phyloP scores from a whole-genome alignment of 1,139 yeast genomes.

The Lodderomyces oxycetoniae region DNA sequence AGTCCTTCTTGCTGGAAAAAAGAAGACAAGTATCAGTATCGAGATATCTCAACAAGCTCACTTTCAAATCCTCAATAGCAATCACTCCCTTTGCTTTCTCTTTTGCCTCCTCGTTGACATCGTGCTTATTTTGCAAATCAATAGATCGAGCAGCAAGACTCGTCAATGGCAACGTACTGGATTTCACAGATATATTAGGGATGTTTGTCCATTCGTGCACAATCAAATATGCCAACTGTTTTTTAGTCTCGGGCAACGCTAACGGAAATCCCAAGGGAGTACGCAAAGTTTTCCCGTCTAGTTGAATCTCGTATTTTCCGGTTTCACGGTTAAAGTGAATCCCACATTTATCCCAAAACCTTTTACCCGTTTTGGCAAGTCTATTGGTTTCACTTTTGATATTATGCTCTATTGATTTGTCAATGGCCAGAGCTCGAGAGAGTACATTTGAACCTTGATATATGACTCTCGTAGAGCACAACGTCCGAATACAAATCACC shows the following conservation, averaged over 20 bases:
- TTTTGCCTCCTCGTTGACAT: slow-evolving; percentile 14
- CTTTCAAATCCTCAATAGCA: slow-evolving; percentile 50
- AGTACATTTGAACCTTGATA: no score
- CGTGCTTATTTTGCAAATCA: slow-evolving; percentile 46
- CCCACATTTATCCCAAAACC: slow-evolving; percentile 82
- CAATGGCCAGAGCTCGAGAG: no score
- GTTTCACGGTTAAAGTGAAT: slow-evolving; percentile 30
- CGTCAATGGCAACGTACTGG: slow-evolving; percentile 80
- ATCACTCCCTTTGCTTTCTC: slow-evolving; percentile 42
- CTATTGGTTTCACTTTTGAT: slow-evolving; percentile 61
- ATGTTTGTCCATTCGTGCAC: slow-evolving; percentile 86
- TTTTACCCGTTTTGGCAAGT: slow-evolving; percentile 62
- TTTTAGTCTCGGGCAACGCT: slow-evolving; percentile 56
- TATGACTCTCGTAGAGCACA: no score
- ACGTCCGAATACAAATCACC: no score
- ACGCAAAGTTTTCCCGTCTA: slow-evolving; percentile 72
- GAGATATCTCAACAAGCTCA: slow-evolving; percentile 65
- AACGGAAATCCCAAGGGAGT: slow-evolving; percentile 80
- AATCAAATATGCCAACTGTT: slow-evolving; percentile 65
- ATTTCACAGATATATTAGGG: slow-evolving; percentile 67
- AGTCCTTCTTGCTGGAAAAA: slow-evolving; percentile 76
- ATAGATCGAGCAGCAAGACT: slow-evolving; percentile 83
- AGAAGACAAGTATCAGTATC: slow-evolving; percentile 93
- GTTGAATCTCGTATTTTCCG: slow-evolving; percentile 46
- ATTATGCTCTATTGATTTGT: slow-evolving; percentile 54